Conservation (phyloP, 768 basidiomycete genomes). For the Kwoniella shandongensis region DNA sequence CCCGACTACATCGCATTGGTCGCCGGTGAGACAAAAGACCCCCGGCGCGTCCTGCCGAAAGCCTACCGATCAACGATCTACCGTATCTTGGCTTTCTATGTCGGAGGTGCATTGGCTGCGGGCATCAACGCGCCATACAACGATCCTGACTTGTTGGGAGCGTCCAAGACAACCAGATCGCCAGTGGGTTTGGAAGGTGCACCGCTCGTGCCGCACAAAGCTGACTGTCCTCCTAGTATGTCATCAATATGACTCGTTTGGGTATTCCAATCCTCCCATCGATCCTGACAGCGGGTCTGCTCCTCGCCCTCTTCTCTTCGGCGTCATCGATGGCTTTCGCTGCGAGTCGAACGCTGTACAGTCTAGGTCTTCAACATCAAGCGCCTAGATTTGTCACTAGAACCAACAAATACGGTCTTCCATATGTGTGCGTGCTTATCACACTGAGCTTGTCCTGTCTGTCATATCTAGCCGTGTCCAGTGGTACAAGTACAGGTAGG, state of each 20-base stretch:
- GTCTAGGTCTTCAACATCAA: slow-evolving; percentile 15
- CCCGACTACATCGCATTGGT: slow-evolving; percentile 23
- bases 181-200: background rate
- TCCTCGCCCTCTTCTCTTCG: slow-evolving; percentile 19
- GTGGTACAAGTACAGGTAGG: slow-evolving; percentile 21
- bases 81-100: slow-evolving; percentile 21
- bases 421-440: slow-evolving; percentile 24
- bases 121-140: slow-evolving; percentile 15
- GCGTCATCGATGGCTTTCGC: slow-evolving; percentile 20
- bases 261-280: slow-evolving; percentile 20
- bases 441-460: slow-evolving; percentile 21
- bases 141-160: slow-evolving; percentile 15
- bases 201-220: slow-evolving; percentile 1
- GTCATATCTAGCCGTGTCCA: slow-evolving; percentile 29
- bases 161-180: background rate
- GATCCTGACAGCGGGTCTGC: slow-evolving; percentile 23
- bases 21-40: slow-evolving; percentile 19
- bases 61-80: slow-evolving; percentile 24
- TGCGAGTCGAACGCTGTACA: slow-evolving; percentile 20
- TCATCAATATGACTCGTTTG: slow-evolving; percentile 23
- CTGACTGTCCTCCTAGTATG: slow-evolving; percentile 5
- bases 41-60: slow-evolving; percentile 20
- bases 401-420: slow-evolving; percentile 25
- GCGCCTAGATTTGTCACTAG: slow-evolving; percentile 22
- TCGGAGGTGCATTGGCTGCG: slow-evolving; percentile 12